Percentiles rank a stretch among this genome's conserved stretches.
phyloP scores from a whole-genome alignment of 441 rosid species.

The Gossypium trilobum region DNA sequence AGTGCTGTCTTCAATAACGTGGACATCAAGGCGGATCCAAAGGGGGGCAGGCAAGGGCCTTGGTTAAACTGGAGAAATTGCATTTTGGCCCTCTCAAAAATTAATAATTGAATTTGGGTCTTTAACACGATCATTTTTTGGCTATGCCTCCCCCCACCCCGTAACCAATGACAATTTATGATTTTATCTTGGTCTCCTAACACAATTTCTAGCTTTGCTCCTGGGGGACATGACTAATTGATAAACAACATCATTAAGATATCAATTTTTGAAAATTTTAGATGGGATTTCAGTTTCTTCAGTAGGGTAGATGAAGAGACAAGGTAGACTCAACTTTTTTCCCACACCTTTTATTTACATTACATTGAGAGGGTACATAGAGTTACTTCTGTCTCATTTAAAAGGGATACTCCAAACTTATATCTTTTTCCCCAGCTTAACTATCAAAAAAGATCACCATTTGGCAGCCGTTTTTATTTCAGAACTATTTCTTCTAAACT shows the following conservation, averaged over 20 bases:
- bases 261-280: background rate
- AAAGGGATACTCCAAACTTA: background rate
- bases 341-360: background rate
- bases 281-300: background rate
- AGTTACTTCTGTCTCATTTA: background rate
- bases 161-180: too few relatives aligned
- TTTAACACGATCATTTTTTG: too few relatives aligned
- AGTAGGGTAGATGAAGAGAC: background rate
- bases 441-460: background rate
- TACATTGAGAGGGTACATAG: background rate
- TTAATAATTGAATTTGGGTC: too few relatives aligned
- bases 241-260: background rate
- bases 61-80: too few relatives aligned
- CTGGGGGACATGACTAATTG: background rate
- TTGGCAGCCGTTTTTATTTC: background rate
- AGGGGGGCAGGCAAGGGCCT: too few relatives aligned
- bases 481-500: background rate
- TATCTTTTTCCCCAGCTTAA: background rate
- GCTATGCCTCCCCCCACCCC: too few relatives aligned
- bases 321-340: background rate
- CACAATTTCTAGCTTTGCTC: too few relatives aligned
- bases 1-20: background rate
- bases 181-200: too few relatives aligned
- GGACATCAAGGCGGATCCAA: background rate
- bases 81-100: too few relatives aligned